Conservation (phyloP, 1,139 yeast genomes). For the Diutina mesorugosa region DNA sequence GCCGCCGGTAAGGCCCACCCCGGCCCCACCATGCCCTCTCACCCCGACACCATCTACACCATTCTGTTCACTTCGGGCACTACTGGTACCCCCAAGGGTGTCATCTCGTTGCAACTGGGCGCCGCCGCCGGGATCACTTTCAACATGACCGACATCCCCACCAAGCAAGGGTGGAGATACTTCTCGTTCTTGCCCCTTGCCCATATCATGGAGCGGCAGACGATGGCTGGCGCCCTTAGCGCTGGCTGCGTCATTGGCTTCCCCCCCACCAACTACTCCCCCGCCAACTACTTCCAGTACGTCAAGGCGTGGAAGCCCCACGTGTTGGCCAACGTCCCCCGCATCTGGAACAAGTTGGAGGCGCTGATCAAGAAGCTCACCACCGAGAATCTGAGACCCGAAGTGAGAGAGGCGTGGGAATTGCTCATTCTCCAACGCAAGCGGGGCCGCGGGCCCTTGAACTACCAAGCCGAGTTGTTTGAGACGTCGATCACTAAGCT, state of each 20-base stretch:
- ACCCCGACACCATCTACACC: constrained; percentile 18
- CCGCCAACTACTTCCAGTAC: constrained; percentile 8
- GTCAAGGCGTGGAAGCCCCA: constrained; percentile 17
- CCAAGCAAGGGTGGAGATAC: constrained; percentile 8
- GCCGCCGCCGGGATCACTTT: constrained; percentile 17
- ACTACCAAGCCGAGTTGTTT: constrained; percentile 3
- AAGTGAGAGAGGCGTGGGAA: background rate
- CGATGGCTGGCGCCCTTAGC: constrained; percentile 7
- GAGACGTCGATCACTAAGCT: constrained; percentile 7
- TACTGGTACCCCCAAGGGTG: constrained; percentile 32
- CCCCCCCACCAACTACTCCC: constrained; percentile 14
- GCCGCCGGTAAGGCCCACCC: background rate
- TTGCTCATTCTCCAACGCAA: background rate
- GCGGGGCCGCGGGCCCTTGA: background rate
- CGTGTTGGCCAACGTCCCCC: constrained; percentile 24
- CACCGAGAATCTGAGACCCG: background rate
- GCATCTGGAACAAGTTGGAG: constrained; percentile 26
- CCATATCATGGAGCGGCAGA: constrained; percentile 27
- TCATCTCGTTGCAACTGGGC: constrained; percentile 17
- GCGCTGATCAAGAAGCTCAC: constrained; percentile 7
- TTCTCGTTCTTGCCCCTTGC: constrained; percentile 24
- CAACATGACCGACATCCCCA: constrained; percentile 6
- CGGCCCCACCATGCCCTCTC: constrained; percentile 11
- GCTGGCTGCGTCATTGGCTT: constrained; percentile 11
- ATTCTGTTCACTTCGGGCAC: constrained; percentile 32